These are phyloP conservation scores for Mycena capillaripes DNA, from an alignment of 768 basidiomycete genomes.

Conservation along the genomic window DNA sequence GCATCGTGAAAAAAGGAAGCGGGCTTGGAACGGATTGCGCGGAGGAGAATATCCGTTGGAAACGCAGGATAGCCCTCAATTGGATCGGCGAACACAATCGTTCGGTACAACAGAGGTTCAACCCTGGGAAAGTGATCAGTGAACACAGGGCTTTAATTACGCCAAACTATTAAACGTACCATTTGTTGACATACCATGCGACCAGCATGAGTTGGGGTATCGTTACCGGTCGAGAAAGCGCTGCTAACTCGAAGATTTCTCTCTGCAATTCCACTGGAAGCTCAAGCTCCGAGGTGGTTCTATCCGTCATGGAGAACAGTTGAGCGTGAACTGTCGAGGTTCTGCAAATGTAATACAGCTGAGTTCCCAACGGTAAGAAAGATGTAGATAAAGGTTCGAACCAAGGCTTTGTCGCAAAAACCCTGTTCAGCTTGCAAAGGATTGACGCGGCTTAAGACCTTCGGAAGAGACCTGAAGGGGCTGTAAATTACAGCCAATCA, in stretches of 20 bases:
- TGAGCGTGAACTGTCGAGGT: too few relatives aligned
- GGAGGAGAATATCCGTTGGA: neutral
- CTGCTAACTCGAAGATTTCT: constrained; percentile 10
- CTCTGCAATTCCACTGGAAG: neutral
- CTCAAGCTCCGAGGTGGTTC: too few relatives aligned
- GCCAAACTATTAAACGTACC: neutral
- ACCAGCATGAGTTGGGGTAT: constrained; percentile 3
- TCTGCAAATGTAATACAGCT: too few relatives aligned
- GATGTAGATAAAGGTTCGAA: too few relatives aligned
- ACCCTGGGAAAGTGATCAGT: neutral
- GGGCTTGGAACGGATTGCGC: neutral
- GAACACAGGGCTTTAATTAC: neutral
- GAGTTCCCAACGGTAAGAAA: too few relatives aligned
- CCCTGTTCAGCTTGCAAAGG: too few relatives aligned
- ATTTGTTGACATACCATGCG: constrained; percentile 2
- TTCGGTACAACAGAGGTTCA: constrained; percentile 4
- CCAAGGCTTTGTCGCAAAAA: too few relatives aligned
- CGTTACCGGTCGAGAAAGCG: neutral
- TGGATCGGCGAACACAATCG: neutral
- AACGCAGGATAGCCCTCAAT: neutral
- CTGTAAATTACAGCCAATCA: too few relatives aligned
- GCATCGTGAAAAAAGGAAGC: neutral
- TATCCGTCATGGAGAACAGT: too few relatives aligned
- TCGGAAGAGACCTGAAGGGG: too few relatives aligned
- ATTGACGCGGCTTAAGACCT: too few relatives aligned